Evolutionary conservation across 495 filamentous ascomycete species (phyloP).

Genomic region (Chaetomium fimeti): DNA sequence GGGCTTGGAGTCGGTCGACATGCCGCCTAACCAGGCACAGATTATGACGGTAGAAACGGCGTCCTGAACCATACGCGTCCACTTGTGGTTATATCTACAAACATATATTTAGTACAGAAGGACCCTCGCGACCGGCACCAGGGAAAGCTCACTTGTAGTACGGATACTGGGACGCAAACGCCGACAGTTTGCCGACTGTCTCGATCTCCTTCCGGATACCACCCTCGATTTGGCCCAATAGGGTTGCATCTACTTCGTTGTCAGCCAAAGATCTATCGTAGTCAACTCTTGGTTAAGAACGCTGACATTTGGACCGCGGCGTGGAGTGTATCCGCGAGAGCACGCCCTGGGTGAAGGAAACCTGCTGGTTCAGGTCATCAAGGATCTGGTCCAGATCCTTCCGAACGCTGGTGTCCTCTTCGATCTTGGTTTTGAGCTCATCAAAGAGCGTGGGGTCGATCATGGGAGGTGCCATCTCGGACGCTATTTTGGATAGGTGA

Average conservation of each 20-base stretch:
- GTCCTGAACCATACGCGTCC: constrained; percentile 83
- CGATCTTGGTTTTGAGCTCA: constrained; percentile 81
- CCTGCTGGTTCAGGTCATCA: constrained; percentile 65
- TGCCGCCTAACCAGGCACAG: constrained; percentile 73
- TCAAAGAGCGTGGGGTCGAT: constrained; percentile 85
- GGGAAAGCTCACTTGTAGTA: constrained; percentile 77
- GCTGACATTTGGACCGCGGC: constrained; percentile 66
- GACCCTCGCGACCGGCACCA: not conserved
- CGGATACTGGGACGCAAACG: constrained; percentile 74
- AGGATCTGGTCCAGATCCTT: constrained; percentile 83
- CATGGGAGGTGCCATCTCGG: constrained; percentile 43
- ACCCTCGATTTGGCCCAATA: constrained; percentile 55
- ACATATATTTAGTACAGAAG: not conserved
- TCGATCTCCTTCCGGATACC: constrained; percentile 58
- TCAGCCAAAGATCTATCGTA: not conserved
- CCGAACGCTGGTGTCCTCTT: constrained; percentile 75
- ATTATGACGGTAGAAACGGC: constrained; percentile 69
- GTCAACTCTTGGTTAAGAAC: constrained; percentile 28
- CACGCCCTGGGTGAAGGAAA: constrained; percentile 69
- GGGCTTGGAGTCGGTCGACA: constrained; percentile 42
- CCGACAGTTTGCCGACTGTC: constrained; percentile 59
- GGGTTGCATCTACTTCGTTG: constrained; percentile 22
- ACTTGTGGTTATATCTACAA: constrained; percentile 71
- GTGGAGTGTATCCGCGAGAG: constrained; percentile 90
- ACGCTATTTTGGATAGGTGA: not conserved